A percentile compares a stretch with the other conserved stretches of the same genome.
Conservation (phyloP, 2,329 filamentous ascomycete species). For the Basipetospora chlamydospora region DNA sequence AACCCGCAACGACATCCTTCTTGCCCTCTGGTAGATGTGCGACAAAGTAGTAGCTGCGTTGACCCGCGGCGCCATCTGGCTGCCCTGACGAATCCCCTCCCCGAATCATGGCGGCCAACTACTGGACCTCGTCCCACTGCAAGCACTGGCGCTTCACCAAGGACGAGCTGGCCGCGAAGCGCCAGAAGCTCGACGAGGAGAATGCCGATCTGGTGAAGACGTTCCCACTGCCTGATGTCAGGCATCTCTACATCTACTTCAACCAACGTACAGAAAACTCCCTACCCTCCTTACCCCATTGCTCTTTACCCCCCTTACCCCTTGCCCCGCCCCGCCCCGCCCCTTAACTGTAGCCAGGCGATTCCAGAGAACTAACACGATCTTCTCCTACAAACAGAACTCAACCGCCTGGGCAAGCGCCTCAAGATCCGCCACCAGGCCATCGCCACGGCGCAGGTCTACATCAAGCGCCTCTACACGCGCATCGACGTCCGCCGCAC, state of each 20-base stretch:
- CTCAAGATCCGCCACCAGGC: constrained; percentile 80
- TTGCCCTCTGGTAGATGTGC: too few species aligned
- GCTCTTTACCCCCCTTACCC: neutral
- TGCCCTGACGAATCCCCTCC: too few species aligned
- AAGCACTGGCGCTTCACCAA: constrained; percentile 84
- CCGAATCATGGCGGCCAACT: constrained; percentile 86
- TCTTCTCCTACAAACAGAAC: too few species aligned
- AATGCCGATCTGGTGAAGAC: constrained; percentile 61
- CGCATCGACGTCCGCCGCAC: constrained; percentile 83
- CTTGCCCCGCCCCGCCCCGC: neutral
- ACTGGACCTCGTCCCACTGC: constrained; percentile 89
- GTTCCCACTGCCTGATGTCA: constrained; percentile 67
- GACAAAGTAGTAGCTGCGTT: too few species aligned
- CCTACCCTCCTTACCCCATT: neutral
- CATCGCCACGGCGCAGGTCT: constrained; percentile 85
- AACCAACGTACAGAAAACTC: constrained; percentile 65
- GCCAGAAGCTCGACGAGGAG: constrained; percentile 62
- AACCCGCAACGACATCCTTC: too few species aligned
- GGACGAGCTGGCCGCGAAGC: constrained; percentile 60
- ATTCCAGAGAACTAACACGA: too few species aligned
- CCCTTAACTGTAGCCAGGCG: constrained; percentile 4
- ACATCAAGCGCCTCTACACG: constrained; percentile 85
- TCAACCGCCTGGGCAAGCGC: constrained; percentile 70
- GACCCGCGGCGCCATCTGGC: too few species aligned
- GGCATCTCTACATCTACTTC: constrained; percentile 82